Percentiles rank a stretch among this genome's conserved stretches.
Evolutionary conservation across 148 eudicot genomes (phyloP).

Genomic region (Camellia granthamiana): DNA sequence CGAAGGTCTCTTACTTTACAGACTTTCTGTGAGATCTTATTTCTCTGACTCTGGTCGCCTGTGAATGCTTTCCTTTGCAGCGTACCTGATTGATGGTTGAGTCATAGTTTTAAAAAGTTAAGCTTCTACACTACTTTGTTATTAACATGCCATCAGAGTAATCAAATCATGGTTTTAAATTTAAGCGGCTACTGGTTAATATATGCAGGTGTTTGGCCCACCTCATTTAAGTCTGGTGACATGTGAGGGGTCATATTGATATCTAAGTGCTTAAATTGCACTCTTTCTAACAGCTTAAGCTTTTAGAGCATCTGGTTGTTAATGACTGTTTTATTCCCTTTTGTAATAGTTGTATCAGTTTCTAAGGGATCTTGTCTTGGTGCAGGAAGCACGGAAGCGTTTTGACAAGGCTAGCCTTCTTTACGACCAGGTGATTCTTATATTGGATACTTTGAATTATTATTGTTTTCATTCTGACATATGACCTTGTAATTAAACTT

Average conservation of each 20-base stretch:
- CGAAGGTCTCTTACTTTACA: neutral
- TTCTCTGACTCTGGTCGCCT: too few species aligned
- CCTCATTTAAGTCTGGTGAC: neutral
- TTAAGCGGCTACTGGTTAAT: neutral
- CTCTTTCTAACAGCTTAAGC: neutral
- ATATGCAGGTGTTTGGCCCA: neutral
- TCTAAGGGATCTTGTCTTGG: constrained; percentile 19
- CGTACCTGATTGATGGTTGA: too few species aligned
- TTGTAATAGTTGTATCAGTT: constrained; percentile 14
- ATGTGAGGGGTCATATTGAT: too few species aligned
- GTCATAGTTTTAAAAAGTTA: neutral
- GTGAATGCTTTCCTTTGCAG: neutral
- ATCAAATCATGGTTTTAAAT: neutral
- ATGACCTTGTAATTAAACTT: neutral
- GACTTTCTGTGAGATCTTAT: neutral
- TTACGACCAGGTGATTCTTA: constrained; percentile 80
- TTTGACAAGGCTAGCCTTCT: constrained; percentile 94
- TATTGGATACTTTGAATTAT: neutral
- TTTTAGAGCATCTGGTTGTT: neutral
- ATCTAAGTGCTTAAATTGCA: neutral
- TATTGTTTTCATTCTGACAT: neutral
- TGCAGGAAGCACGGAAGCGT: constrained; percentile 96
- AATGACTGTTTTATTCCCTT: too few species aligned
- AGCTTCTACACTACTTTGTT: neutral
- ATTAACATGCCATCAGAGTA: neutral